phyloP scores from a whole-genome alignment of 2,329 filamentous ascomycete genomes.

The Fusarium tjaetaba region DNA sequence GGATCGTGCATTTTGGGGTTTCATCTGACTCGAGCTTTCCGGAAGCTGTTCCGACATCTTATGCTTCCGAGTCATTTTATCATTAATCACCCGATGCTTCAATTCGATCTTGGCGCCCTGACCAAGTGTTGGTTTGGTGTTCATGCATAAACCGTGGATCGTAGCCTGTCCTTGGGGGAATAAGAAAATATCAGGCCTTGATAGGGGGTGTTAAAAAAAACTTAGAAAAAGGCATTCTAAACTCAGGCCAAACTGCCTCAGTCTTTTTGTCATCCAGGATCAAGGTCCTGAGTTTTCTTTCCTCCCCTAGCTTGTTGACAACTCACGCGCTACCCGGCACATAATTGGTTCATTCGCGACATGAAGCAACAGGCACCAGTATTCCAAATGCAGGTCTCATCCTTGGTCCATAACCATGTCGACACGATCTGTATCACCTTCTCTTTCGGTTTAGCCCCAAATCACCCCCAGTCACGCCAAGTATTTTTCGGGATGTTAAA shows the following conservation, averaged over 20 bases:
- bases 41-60: rapidly evolving
- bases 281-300: too few species aligned
- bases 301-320: neutral
- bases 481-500: neutral
- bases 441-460: neutral
- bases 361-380: neutral
- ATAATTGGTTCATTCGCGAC: neutral
- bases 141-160: neutral
- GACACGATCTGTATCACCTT: neutral
- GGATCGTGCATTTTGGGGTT: too few species aligned
- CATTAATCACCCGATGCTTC: neutral
- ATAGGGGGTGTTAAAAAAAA: too few species aligned
- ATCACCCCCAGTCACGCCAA: neutral
- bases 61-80: neutral
- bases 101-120: neutral
- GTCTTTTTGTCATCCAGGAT: too few species aligned
- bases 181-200: too few species aligned
- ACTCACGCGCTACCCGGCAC: neutral
- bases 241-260: too few species aligned
- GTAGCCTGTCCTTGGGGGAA: neutral
- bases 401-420: neutral
- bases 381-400: neutral
- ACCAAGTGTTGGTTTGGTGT: neutral
- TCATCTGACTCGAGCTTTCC: neutral
- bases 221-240: too few species aligned